These are phyloP conservation scores for Russula brevipes DNA, from an alignment of 768 basidiomycete species.

Conservation along the genomic window DNA sequence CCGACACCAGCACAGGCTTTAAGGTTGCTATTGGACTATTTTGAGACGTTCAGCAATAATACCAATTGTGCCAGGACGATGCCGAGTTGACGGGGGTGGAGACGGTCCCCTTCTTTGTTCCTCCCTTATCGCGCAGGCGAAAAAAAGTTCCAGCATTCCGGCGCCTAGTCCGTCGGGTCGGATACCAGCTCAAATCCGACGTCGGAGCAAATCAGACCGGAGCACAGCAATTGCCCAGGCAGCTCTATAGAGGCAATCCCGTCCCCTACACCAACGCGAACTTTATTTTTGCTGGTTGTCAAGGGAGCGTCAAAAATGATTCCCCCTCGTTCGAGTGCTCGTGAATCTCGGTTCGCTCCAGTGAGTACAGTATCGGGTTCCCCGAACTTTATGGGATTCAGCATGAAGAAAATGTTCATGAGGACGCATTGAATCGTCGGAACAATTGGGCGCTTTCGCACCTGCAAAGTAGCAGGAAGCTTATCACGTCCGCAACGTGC, in stretches of 20 bases:
- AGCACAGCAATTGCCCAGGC: background rate
- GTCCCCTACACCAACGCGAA: background rate
- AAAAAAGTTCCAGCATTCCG: background rate
- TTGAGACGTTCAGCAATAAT: background rate
- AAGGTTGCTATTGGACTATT: background rate
- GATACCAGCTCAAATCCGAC: background rate
- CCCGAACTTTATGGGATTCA: background rate
- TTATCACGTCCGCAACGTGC: background rate
- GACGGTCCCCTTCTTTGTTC: no score
- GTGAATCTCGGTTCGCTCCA: background rate
- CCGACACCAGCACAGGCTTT: background rate
- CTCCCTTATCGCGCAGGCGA: no score
- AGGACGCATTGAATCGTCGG: background rate
- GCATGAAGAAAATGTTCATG: background rate
- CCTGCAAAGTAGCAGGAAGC: background rate
- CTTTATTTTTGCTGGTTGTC: background rate
- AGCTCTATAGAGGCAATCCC: background rate
- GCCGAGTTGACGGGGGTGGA: no score
- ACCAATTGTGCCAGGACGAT: background rate
- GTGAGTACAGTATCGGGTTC: background rate
- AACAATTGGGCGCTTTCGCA: background rate
- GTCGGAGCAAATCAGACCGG: constrained; percentile 10
- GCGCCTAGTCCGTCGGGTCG: background rate
- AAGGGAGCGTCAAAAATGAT: background rate
- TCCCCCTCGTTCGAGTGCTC: background rate